Base-by-base conservation (phyloP, 2,329 filamentous ascomycete genomes). In the Colletotrichum neosansevieriae region DNA sequence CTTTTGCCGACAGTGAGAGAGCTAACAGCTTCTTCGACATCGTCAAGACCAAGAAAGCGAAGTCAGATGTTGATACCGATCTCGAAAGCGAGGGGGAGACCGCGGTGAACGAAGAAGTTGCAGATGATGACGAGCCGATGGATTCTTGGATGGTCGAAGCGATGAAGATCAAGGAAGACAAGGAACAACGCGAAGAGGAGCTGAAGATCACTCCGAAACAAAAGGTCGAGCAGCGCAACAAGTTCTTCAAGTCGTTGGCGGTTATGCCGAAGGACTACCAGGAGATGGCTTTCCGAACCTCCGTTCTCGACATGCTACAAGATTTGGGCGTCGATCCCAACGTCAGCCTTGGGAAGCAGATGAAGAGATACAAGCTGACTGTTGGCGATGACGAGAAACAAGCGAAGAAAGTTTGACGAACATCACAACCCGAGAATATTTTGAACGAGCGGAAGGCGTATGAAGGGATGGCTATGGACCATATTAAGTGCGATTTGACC, bases 101-200 rank as follows among this genome's bases (percentile, higher is more conserved):
- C 4, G 44, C 29, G 24, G 12, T 19, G 12, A 17, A 24, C 19
- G 58, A 19, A 3, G 19, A 40, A 12, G n/a, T 4, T 9, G 1
- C 15, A 15, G 34, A 54, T 4, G 19, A 29, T 4, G 15, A 40
- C 9, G 45, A 32, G 7, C 34, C 21, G 6, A 24, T 50, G 34
- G 58, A 60, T 12, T 29, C 34, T 6, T 60, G 58, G 58, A 51
- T 60, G 6, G 32, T 60, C 3, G 58, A 50, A 15, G 53, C 36
- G 1, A 29, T 51, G 42, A 60, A 42, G 34, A 12, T 15, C 5
- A 50, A 60, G 45, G n/a, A 3, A 9, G 34, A 50, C 15, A 17
- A 58, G 15, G 6, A 54, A 32, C 2, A 17, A 24, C 15, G 19
- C 34, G 17, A 42, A 19, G 36, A 40, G 17, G 44, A 17, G 36